Evolutionary conservation across 768 basidiomycete genomes (phyloP).

Genomic region (Trametes meyenii): DNA sequence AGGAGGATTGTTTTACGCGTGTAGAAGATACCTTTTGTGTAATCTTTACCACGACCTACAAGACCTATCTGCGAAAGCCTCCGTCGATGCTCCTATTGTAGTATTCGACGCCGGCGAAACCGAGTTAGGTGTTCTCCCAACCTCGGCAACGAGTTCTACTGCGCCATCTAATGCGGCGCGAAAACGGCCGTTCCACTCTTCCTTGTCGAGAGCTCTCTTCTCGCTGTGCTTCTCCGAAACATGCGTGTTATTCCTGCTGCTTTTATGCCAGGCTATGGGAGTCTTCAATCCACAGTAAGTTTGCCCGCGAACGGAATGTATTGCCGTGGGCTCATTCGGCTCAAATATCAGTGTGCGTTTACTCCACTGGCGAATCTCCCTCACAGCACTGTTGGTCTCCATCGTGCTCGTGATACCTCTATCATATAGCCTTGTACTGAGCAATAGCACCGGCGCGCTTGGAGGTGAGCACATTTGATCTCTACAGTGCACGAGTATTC

Average conservation of each 20-base stretch:
- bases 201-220: constrained; percentile 61
- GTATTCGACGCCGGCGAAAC: constrained; percentile 31
- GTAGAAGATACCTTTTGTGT: constrained; percentile 59
- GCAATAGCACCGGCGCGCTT: constrained; percentile 29
- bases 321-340: not conserved
- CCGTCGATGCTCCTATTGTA: constrained; percentile 13
- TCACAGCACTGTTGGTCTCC: constrained; percentile 58
- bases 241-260: constrained; percentile 68
- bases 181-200: constrained; percentile 50
- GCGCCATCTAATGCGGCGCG: not conserved
- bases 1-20: constrained; percentile 54
- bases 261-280: constrained; percentile 70
- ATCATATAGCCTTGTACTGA: constrained; percentile 60
- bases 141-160: constrained; percentile 31
- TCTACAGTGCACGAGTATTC: not conserved
- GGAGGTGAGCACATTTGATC: constrained; percentile 10
- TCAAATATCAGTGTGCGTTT: constrained; percentile 55
- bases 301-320: not conserved
- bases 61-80: constrained; percentile 40
- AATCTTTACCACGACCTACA: constrained; percentile 64
- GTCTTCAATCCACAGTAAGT: constrained; percentile 59
- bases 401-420: constrained; percentile 72
- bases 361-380: constrained; percentile 69
- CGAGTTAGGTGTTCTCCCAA: constrained; percentile 45
- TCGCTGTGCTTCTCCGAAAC: constrained; percentile 76